Evolutionary conservation across 495 filamentous ascomycete genomes (phyloP).

Genomic region (Antarctomyces pellizariae): DNA sequence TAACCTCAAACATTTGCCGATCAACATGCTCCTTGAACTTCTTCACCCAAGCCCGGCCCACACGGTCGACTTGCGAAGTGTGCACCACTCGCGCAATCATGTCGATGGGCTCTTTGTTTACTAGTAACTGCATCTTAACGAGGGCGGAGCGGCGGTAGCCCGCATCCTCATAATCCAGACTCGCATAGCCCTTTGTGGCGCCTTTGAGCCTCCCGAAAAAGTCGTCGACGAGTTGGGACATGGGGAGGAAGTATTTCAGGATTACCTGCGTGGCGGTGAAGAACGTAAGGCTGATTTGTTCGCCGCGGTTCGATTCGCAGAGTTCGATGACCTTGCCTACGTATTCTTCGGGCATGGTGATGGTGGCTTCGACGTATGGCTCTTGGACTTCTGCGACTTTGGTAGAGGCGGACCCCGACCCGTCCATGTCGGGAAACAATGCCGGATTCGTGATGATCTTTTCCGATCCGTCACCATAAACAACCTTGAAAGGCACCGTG

Average conservation of each 20-base stretch:
- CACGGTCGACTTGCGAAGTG: slow-evolving; percentile 43
- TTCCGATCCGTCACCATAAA: slow-evolving; percentile 49
- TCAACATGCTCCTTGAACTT: slow-evolving; percentile 97
- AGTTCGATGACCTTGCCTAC: slow-evolving; percentile 85
- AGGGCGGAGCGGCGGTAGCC: slow-evolving; percentile 62
- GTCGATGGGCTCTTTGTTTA: slow-evolving; percentile 84
- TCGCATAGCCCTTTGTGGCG: slow-evolving; percentile 49
- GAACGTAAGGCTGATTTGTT: slow-evolving; percentile 66
- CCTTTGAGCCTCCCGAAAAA: slow-evolving; percentile 95
- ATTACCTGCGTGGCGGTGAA: slow-evolving; percentile 93
- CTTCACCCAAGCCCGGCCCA: slow-evolving; percentile 69
- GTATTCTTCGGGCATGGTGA: slow-evolving; percentile 86
- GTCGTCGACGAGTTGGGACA: slow-evolving; percentile 79
- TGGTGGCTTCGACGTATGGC: slow-evolving; percentile 65
- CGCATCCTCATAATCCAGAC: slow-evolving; percentile 86
- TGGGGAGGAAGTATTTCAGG: slow-evolving; percentile 71
- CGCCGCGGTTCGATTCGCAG: slow-evolving; percentile 71
- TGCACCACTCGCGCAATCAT: slow-evolving; percentile 85
- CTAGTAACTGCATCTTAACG: slow-evolving; percentile 75
- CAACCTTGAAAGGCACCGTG: slow-evolving; percentile 71
- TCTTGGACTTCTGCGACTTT: slow-evolving; percentile 50
- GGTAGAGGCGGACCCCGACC: slow-evolving; percentile 24
- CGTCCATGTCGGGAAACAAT: slow-evolving; percentile 61
- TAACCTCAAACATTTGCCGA: slow-evolving; percentile 83
- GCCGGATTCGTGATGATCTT: slow-evolving; percentile 63